Evolutionary conservation across 306 rosid genomes (phyloP).

Genomic region (Potentilla sterilis): DNA sequence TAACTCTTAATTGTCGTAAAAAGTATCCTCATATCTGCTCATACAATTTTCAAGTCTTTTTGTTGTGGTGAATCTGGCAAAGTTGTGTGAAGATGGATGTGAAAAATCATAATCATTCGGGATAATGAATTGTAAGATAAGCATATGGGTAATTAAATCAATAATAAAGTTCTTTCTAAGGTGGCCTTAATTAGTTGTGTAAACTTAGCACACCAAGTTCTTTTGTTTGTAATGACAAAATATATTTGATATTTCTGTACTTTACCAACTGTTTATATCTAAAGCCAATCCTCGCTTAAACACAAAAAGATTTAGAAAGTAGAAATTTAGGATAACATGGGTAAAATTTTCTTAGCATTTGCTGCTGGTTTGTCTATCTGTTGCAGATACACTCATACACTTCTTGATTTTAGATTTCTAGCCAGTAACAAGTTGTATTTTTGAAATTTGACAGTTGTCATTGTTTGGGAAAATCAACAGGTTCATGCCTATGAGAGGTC

Average conservation of each 20-base stretch:
- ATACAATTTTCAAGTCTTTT: not conserved
- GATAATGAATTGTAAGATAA: not conserved
- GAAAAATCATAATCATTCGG: not conserved
- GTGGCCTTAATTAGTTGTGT: not conserved
- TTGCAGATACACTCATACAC: not conserved
- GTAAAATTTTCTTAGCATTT: not conserved
- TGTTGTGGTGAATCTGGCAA: not conserved
- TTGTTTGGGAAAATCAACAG: conserved; percentile 39
- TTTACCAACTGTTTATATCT: not conserved
- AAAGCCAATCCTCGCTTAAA: not conserved
- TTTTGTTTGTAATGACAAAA: not conserved
- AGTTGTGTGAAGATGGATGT: not conserved
- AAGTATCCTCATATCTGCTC: not conserved
- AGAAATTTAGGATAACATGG: not conserved
- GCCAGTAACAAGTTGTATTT: not conserved
- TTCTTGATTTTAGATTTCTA: not conserved
- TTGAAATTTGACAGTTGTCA: conserved; percentile 6
- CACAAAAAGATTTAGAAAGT: not conserved
- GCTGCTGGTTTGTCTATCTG: not conserved
- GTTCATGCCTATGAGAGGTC: conserved; percentile 94
- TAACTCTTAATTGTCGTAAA: no score
- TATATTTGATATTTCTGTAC: not conserved
- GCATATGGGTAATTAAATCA: not conserved
- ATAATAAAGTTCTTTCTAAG: not conserved
- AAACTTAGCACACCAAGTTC: not conserved